Evolutionary conservation across 1,284 basidiomycete species (phyloP).

Genomic region (Trametes versicolor): DNA sequence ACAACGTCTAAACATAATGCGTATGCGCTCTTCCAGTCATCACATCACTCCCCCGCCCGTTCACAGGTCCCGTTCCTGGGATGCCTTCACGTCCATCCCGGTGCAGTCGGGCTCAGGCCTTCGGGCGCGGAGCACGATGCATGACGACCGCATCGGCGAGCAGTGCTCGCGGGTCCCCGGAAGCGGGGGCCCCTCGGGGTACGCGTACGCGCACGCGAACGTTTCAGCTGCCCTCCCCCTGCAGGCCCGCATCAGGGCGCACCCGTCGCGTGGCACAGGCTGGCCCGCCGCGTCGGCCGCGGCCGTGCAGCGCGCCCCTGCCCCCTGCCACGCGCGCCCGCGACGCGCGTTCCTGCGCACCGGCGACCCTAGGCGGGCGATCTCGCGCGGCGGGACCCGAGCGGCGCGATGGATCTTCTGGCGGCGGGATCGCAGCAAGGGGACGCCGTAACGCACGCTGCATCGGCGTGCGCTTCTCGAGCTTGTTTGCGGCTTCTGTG

Average conservation of each 20-base stretch:
- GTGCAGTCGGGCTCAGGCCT: background rate
- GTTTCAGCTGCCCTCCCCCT: background rate
- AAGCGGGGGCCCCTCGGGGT: background rate
- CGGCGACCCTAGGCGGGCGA: background rate
- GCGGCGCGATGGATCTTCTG: background rate
- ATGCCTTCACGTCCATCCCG: background rate
- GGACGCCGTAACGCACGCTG: background rate
- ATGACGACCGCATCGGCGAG: background rate
- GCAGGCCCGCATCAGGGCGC: background rate
- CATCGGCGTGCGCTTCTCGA: background rate
- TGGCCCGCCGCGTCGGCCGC: background rate
- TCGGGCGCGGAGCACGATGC: background rate
- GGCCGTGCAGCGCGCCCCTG: too few species aligned
- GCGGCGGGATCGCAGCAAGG: conserved; percentile 4
- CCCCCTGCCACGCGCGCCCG: too few species aligned
- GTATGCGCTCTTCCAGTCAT: background rate
- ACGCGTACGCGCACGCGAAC: background rate
- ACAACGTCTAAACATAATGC: conserved; percentile 16
- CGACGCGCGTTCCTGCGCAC: too few species aligned
- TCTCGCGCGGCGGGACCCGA: background rate
- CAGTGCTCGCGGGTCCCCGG: too few species aligned
- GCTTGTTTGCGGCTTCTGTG: background rate
- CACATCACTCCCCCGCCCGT: background rate
- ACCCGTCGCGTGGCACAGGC: background rate
- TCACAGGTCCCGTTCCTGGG: background rate